phyloP scores from a whole-genome alignment of 106 monocot species.

The Dactylorhiza incarnata region DNA sequence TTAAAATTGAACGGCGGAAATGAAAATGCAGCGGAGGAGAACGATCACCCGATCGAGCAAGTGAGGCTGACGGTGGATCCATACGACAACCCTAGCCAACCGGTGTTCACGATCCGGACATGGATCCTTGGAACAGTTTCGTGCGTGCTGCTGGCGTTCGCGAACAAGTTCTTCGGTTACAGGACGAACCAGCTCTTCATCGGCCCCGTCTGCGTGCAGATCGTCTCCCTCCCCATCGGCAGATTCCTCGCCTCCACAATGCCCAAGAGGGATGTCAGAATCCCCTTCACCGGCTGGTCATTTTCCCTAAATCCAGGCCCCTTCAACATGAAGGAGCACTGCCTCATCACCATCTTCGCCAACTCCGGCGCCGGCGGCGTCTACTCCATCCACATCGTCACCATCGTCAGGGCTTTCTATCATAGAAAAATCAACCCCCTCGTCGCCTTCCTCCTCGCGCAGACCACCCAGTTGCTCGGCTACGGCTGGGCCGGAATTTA shows the following conservation, averaged over 20 bases:
- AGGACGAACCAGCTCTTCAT: constrained; percentile 5
- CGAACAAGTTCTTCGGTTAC: constrained; percentile 15
- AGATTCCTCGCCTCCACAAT: constrained; percentile 16
- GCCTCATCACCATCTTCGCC: constrained; percentile 24
- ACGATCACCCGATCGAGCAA: constrained; percentile 17
- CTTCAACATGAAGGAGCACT: constrained; percentile 25
- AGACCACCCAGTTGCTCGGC: constrained; percentile 35
- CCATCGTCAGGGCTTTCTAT: constrained; percentile 19
- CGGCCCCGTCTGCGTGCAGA: constrained; percentile 8
- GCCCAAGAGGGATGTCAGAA: constrained; percentile 4
- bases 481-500: constrained; percentile 57
- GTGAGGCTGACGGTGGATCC: constrained; percentile 16
- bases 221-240: constrained; percentile 14
- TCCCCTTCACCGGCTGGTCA: constrained; percentile 6
- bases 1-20: no score
- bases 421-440: neutral
- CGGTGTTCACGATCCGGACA: constrained; percentile 18
- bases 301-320: constrained; percentile 22
- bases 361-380: constrained; percentile 5
- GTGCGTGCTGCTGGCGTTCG: constrained; percentile 12
- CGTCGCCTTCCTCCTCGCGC: constrained; percentile 2
- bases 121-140: constrained; percentile 13
- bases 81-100: neutral
- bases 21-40: neutral
- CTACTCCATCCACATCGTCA: constrained; percentile 9